Evolutionary conservation across 495 filamentous ascomycete genomes (phyloP), one percentile per base, ranked within the genome.

Genomic region (Haplographium delicatum): DNA sequence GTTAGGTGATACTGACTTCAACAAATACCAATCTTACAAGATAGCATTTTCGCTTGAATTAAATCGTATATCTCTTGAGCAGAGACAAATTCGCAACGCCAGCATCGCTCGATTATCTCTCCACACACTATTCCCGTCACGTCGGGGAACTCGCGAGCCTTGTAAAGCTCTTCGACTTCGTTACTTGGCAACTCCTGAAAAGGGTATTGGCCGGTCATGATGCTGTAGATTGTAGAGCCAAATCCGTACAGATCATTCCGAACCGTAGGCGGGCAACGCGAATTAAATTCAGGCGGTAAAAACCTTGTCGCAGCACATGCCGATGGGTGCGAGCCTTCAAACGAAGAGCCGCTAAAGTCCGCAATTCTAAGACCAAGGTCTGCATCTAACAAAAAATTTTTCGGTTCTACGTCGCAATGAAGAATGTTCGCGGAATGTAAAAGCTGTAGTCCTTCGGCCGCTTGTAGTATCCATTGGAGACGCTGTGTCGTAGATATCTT

Each of bases 311-410:
- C 48, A 11, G 47, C 51, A 43, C 51, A 57, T 51, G 62, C 63
- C 20, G 57, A 51, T 40, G 64, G 5, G 30, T 41, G 9, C 11
- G 62, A 62, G 25, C 64, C 59, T 50, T 60, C 60, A 20, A 59
- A 20, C n/a, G 56, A 59, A 19, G 52, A 56, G 41, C 56, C 56
- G 8, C 45, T 25, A 43, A 59, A 68, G 44, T 67, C 63, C 30
- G 58, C 62, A 39, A 68, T 57, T 35, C 63, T 58, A 23, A 67
- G 55, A 10, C 54, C 53, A 5, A 68, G 64, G 43, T 64, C 41
- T 24, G 56, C 51, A 23, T 60, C 61, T 15, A 65, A 56, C 25
- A 68, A 58, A 40, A 65, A 67, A 53, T 65, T 67, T 11, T 62
- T 59, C 19, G 66, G 50, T 24, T 53, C 47, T 16, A 68, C 53